Evolutionary conservation across 352 stramenopile species (phyloP), one percentile per base, ranked within the genome.

Genomic region (Peronospora belbahrii): DNA sequence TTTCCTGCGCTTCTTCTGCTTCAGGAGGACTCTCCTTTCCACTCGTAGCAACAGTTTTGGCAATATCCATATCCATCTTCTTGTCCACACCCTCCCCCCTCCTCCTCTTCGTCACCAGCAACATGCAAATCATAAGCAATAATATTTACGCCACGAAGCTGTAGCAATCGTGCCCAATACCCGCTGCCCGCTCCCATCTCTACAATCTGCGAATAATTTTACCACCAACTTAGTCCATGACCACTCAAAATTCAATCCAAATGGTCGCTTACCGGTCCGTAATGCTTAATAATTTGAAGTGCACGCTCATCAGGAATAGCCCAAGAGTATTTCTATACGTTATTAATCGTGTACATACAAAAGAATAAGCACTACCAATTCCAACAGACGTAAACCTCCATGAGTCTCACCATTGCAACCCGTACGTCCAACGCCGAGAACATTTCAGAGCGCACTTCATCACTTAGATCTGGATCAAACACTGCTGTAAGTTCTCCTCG

Each of bases 141-240:
- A 35, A 95, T 62, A 62, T 95, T 81, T 11, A 93, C 83, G 31
- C 79, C 83, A 18, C 74, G 69, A 45, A 77, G 62, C 41, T 86
- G 74, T 42, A 97, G 59, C 13, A 89, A 27, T 13, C 71, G 67
- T 28, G 63, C 78, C 88, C 88, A 97, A 52, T 95, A 96, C 6
- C 85, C 88, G 27, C 65, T 94, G n/a, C 88, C 88, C 28, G 88
- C 88, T 22, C 85, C 88, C 65, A 96, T 87, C 57, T 97, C 85
- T 2, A 95, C 69, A 56, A 97, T 92, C 63, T 91, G 47, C n/a
- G 44, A 41, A 59, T 18, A 30, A 40, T 38, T 28, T 25, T 18
- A 5, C 6, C 30, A 34, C 39, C 13, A 40, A 43, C 52, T 44
- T 33, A 65, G 24, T 22, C 4, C 22, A 36, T 10, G 32, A 42